Evolutionary conservation across 2,329 filamentous ascomycete species (phyloP), one percentile per base, ranked within the genome.

Genomic region (Venturia effusa): DNA sequence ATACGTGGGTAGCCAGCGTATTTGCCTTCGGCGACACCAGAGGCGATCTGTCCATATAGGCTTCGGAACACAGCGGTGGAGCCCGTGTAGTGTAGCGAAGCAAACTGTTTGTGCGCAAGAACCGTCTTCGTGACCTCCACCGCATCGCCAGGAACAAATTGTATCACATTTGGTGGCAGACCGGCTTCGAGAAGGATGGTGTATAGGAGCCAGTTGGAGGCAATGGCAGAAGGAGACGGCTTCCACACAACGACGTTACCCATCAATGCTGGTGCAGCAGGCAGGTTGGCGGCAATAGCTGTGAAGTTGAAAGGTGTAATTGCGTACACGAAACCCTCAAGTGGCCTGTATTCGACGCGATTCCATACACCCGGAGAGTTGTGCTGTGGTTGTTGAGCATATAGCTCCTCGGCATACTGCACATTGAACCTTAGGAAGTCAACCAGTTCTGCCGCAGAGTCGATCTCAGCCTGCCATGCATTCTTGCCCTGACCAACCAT

Each of bases 401-500:
- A 96, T 64, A 96, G 80, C 74, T 97, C 90, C 78, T 96, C 88
- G 34, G 93, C 93, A 72, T 94, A 97, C 75, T 92, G 86, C 62
- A 97, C 93, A 73, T 94, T 94, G 81, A 97, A 96, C 55, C 92
- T 86, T 74, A 97, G 80, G 78, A 97, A 97, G 75, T 99, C 93
- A 69, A 85, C 88, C 70, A 96, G 78, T 81, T 99, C 94, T 10
- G 93, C 93, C 22, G 93, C 93, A 45, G 92, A 84, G 76, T 97
- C 93, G 68, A 97, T 97, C 82, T 99, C 93, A n/a, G 94, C 93
- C 78, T 99, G 93, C 92, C 92, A 97, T 59, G 90, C 91, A 75
- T 97, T 97, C 84, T 97, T 97, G 71, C 94, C 93, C 78, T 99
- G 93, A 66, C 93, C 94, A 39, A 96, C 81, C 85, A 97, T 96